A percentile compares a stretch with the other conserved stretches of the same genome.
Evolutionary conservation across 2,329 filamentous ascomycete species (phyloP).

Genomic region (Penicillium glabrum): DNA sequence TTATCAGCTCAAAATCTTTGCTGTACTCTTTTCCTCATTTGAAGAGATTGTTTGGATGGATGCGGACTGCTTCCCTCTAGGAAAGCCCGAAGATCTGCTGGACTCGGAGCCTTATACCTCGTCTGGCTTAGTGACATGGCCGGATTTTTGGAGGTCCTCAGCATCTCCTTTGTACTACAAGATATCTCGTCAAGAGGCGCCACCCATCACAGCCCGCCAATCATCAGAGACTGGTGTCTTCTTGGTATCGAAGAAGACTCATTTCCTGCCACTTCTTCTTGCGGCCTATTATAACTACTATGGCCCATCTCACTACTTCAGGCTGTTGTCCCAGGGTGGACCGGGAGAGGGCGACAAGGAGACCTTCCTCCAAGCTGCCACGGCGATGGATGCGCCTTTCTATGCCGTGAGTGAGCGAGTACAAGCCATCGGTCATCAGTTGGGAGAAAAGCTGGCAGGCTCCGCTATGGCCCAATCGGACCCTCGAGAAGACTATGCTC

Average conservation of each 20-base stretch:
- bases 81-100: conserved; percentile 50
- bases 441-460: conserved; percentile 28
- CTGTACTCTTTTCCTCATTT: conserved; percentile 60
- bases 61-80: conserved; percentile 55
- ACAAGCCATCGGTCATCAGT: conserved; percentile 34
- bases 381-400: conserved; percentile 33
- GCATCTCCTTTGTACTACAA: conserved; percentile 46
- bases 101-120: conserved; percentile 52
- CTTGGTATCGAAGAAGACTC: conserved; percentile 37
- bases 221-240: conserved; percentile 39
- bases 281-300: conserved; percentile 41
- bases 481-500: conserved; percentile 37
- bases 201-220: conserved; percentile 34
- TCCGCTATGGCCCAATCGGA: conserved; percentile 42
- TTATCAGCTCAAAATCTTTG: conserved; percentile 59
- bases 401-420: conserved; percentile 40
- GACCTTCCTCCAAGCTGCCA: conserved; percentile 38
- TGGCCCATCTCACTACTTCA: conserved; percentile 38
- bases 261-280: conserved; percentile 34
- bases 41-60: conserved; percentile 61
- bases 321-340: conserved; percentile 39
- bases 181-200: conserved; percentile 38
- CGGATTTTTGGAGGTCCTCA: conserved; percentile 53
- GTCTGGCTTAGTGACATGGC: conserved; percentile 58
- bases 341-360: conserved; percentile 43